Percentiles rank a stretch among this genome's conserved stretches.
Evolutionary conservation across 2,329 filamentous ascomycete species (phyloP).

Genomic region (Calonectria montana): DNA sequence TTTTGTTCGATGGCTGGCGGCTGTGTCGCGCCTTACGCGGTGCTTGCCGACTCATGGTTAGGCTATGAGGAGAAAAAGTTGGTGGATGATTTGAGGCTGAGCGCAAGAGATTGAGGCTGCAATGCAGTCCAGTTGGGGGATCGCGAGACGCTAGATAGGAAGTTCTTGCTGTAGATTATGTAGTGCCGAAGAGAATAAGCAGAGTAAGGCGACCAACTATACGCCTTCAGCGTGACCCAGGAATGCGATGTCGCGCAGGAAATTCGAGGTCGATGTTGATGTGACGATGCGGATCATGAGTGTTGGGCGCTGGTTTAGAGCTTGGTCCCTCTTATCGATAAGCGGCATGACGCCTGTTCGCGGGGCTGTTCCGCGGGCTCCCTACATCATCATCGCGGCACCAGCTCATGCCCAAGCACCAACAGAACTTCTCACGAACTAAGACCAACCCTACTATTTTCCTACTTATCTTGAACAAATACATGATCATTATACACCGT

Average conservation of each 20-base stretch:
- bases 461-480: not conserved
- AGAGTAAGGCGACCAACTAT: not conserved
- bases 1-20: constrained; percentile 54
- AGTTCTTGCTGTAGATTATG: not conserved
- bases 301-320: constrained; percentile 30
- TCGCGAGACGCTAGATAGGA: not conserved
- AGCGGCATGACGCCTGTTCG: constrained; percentile 37
- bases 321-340: constrained; percentile 44
- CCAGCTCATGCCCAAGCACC: constrained; percentile 17
- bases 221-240: not conserved
- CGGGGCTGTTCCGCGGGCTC: constrained; percentile 26
- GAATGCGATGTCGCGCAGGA: constrained; percentile 1
- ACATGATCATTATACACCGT: constrained; percentile 29
- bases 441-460: not conserved
- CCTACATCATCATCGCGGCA: constrained; percentile 33
- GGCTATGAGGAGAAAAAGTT: constrained; percentile 23
- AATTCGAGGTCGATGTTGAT: constrained; percentile 26
- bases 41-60: constrained; percentile 57
- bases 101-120: not conserved
- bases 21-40: constrained; percentile 55
- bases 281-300: constrained; percentile 26
- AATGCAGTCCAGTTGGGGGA: not conserved
- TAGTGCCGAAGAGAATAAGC: not conserved
- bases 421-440: not conserved
- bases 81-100: constrained; percentile 8